phyloP scores from a whole-genome alignment of 1,284 basidiomycete species.

The Neolentinus lepideus region DNA sequence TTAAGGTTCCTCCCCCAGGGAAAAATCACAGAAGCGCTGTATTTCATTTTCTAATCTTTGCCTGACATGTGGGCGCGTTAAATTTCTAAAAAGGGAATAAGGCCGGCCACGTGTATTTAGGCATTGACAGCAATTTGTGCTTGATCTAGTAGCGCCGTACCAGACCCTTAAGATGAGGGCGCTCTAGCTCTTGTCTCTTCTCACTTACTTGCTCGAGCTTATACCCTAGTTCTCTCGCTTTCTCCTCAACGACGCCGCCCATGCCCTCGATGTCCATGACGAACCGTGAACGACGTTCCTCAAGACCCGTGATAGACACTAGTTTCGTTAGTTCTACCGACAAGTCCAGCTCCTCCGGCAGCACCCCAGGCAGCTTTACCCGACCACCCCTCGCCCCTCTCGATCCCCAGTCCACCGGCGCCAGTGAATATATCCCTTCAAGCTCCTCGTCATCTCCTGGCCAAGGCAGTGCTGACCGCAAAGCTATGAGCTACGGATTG shows the following conservation, averaged over 20 bases:
- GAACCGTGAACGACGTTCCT: neutral
- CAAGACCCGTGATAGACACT: neutral
- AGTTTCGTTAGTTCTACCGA: neutral
- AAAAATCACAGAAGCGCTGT: neutral
- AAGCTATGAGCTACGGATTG: neutral
- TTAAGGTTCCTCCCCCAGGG: neutral
- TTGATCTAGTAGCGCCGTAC: neutral
- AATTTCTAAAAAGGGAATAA: neutral
- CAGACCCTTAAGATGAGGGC: neutral
- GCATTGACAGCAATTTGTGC: neutral
- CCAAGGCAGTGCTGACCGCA: neutral
- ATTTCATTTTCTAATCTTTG: neutral
- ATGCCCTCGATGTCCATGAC: constrained; percentile 1
- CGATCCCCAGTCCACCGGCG: constrained; percentile 8
- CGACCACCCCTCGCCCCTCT: constrained; percentile 10
- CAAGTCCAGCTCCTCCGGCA: neutral
- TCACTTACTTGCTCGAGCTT: neutral
- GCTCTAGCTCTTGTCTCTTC: neutral
- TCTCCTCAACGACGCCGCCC: neutral
- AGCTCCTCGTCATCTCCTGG: constrained; percentile 5
- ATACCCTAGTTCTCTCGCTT: neutral
- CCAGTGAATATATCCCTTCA: constrained; percentile 5
- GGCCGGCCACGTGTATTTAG: neutral
- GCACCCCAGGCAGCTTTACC: neutral
- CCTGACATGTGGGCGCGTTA: neutral